phyloP scores from a whole-genome alignment of 176 grass and related monocot genomes.

The Aegilops longissima region DNA sequence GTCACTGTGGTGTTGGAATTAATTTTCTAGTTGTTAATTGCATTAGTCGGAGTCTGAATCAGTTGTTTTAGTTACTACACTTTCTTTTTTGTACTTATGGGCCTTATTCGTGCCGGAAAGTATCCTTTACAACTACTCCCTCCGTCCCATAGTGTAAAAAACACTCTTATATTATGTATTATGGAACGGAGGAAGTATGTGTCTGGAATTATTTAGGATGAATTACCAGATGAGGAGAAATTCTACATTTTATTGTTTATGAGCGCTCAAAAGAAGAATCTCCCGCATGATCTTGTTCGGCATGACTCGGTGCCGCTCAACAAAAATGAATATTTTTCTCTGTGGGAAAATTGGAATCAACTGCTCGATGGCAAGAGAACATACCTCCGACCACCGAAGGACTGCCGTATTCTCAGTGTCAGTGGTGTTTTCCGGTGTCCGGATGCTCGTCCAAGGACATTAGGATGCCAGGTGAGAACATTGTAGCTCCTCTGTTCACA shows the following conservation, averaged over 20 bases:
- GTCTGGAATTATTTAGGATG: neutral
- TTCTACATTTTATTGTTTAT: neutral
- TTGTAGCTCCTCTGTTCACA: neutral
- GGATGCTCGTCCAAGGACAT: neutral
- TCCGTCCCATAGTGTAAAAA: too few species aligned
- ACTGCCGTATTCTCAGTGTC: neutral
- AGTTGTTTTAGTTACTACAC: neutral
- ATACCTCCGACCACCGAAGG: neutral
- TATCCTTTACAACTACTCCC: neutral
- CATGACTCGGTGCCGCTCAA: neutral
- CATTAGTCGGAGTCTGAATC: neutral
- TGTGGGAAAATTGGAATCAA: neutral
- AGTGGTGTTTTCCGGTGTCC: neutral
- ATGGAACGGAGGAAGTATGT: too few species aligned
- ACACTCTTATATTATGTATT: too few species aligned
- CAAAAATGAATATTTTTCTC: neutral
- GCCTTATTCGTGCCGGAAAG: neutral
- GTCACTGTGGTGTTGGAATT: neutral
- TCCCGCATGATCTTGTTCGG: neutral
- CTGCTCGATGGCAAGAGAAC: neutral
- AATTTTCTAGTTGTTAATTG: neutral
- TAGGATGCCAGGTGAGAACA: conserved; percentile 13
- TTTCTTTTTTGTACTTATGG: neutral
- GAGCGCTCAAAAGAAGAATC: neutral
- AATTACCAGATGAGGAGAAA: neutral